Percentiles rank a stretch among this genome's conserved stretches.
phyloP scores from a whole-genome alignment of 164 flowering plant genomes.

The Cinnamomum micranthum region DNA sequence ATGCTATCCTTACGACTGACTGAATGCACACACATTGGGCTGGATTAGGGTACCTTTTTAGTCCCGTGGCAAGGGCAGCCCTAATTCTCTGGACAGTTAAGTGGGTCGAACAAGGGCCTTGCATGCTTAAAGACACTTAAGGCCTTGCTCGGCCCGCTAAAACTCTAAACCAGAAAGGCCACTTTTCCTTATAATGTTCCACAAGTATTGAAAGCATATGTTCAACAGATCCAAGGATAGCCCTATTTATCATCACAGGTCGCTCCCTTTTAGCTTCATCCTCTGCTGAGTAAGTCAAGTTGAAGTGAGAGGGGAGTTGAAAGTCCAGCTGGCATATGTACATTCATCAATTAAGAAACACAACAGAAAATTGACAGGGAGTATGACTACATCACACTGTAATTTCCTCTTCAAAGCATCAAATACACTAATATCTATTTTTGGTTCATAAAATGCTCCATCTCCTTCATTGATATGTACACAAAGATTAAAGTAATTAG shows the following conservation, averaged over 20 bases:
- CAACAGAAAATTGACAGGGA: background rate
- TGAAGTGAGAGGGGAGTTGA: conserved; percentile 87
- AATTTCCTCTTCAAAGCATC: conserved; percentile 94
- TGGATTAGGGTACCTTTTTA: too few relatives aligned
- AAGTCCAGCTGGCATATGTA: conserved; percentile 78
- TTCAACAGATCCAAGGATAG: conserved; percentile 93
- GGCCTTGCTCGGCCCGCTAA: too few relatives aligned
- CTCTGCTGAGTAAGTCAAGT: conserved; percentile 86
- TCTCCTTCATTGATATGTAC: conserved; percentile 87
- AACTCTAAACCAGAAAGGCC: conserved; percentile 84
- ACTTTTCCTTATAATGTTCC: conserved; percentile 97
- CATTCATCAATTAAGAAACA: conserved; percentile 1
- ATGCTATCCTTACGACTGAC: too few relatives aligned
- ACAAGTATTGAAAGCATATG: conserved; percentile 94
- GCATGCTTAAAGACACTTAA: too few relatives aligned
- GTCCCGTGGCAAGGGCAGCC: too few relatives aligned
- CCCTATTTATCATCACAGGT: conserved; percentile 98
- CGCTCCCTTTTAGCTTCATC: conserved; percentile 87
- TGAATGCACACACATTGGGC: too few relatives aligned
- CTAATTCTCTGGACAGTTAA: too few relatives aligned
- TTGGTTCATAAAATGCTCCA: conserved; percentile 99
- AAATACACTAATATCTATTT: conserved; percentile 92
- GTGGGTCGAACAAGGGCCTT: too few relatives aligned
- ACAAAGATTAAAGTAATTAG: background rate
- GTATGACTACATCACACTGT: conserved; percentile 50